Base-by-base conservation (phyloP, 768 basidiomycete genomes). In the Amanita subjunquillea region DNA sequence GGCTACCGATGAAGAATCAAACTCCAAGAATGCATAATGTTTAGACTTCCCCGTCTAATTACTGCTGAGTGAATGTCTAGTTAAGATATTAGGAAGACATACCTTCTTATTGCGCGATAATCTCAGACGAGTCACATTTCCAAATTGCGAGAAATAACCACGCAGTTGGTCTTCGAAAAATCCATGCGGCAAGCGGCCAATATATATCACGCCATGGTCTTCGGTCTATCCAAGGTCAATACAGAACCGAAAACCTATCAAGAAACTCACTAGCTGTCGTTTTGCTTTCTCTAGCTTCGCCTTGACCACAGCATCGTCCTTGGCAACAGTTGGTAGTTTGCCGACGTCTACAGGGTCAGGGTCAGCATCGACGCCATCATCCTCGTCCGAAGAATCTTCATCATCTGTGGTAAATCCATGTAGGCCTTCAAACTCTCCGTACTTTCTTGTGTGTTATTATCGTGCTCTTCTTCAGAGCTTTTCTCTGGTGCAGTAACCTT, bases 21-120 rank as follows among this genome's bases (percentile, higher is more conserved):
- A 96, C 68, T 98, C 95, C 61, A 99, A 75, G 73, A 95, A 98
- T 2, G 82, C 95, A 67, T 95, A 98, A 67, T 97, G 95, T 69
- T 97, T 99, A 43, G 95, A 95, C 56, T 78, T 79, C 50, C 96
- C 96, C 12, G 92, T 95, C 94, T 97, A 57, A 6, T 17, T 50
- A 39, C 57, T 52, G 36, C 41, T 27, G 48, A 43, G 15, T 51
- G 23, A 12, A 22, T 51, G 39, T 42, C 22, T 50, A 34, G 6
- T 17, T 42, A 40, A 42, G 10, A 27, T 44, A 43, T 9, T 29
- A 25, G 25, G 32, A 25, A 36, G 30, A 56, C 58, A 8, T 17
- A 86, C 95, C 80, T 85, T 90, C 73, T 92, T 93, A 66, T 94
- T 99, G 55, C 96, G 81, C 3, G 94, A 95, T 13, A 99, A 69